Base-by-base conservation (phyloP, 2,329 filamentous ascomycete species). In the Leptographium wingfieldii region DNA sequence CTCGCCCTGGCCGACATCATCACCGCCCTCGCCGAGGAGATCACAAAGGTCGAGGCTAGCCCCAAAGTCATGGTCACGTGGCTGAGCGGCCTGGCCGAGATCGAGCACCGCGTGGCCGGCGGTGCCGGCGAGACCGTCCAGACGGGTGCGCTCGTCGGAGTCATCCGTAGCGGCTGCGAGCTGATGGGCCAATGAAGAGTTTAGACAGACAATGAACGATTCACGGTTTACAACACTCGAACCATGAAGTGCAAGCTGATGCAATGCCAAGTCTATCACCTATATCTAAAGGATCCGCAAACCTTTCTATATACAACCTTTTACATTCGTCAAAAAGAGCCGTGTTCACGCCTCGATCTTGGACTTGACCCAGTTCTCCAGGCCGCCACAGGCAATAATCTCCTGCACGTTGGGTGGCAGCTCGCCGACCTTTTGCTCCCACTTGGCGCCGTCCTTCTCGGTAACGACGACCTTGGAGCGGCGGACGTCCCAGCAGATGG, bases 1-100 rank as follows among this genome's bases (percentile, higher is more conserved):
- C 77, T 99, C 55, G 94, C 94, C 2, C 74, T 99, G 62, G 94
- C 94, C 3, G 94, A 99, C 70, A 96, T 99, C 60, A 82, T 99
- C 65, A 95, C 91, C 0, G 84, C 90, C 0, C 71, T 97, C 49
- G 84, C 87, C 0, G 92, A 96, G 67, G 88, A 96, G 74, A 73
- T 99, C 61, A 80, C 83, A 25, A 87, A 86, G 69, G 75, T 96
- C 56, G 90, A 96, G 65, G 94, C 96, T 14, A 88, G 86, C 58
- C 80, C 90, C 0, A 87, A 92, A 70, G 92, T 91, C 12, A 88
- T 94, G 78, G 87, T 97, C 58, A 83, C 86, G 3, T 99, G 94
- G 94, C 76, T 99, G 63, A 87, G 94, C 62, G 92, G 92, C 0
- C 75, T 99, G 59, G 91, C 92, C 0, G 89, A 96, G 67, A 88